These are phyloP conservation scores for Colletotrichum nymphaeae DNA, from an alignment of 2,329 filamentous ascomycete genomes.

Conservation along the genomic window DNA sequence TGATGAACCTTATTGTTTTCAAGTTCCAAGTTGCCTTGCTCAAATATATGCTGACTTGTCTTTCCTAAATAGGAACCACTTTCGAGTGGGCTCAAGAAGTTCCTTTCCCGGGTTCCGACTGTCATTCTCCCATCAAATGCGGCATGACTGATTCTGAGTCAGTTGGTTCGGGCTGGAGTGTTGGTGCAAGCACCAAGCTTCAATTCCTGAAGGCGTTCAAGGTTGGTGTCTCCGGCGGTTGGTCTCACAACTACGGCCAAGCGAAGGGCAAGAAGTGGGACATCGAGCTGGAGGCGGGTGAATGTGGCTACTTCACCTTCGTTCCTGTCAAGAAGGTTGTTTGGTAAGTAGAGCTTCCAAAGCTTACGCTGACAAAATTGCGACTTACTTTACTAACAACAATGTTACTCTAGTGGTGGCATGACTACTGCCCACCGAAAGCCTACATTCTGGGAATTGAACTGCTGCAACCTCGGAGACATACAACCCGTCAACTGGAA, in stretches of 20 bases:
- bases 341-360: slow-evolving; percentile 15
- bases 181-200: slow-evolving; percentile 46
- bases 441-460: too few species aligned
- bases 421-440: not conserved
- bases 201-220: slow-evolving; percentile 37
- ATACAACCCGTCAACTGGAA: not conserved
- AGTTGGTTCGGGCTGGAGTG: slow-evolving; percentile 41
- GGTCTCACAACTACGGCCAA: not conserved
- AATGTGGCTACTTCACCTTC: slow-evolving; percentile 39
- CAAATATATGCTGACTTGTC: not conserved
- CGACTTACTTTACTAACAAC: not conserved
- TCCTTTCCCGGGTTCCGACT: slow-evolving; percentile 50
- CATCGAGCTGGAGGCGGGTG: slow-evolving; percentile 5
- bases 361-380: not conserved
- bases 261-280: slow-evolving; percentile 9
- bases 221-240: slow-evolving; percentile 39
- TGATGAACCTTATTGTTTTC: not conserved
- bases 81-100: slow-evolving; percentile 44
- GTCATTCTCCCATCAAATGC: slow-evolving; percentile 46
- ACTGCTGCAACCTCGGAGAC: too few species aligned
- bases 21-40: too few species aligned
- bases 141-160: slow-evolving; percentile 43
- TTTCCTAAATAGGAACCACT: slow-evolving; percentile 26
- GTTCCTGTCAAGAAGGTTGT: slow-evolving; percentile 33
- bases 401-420: not conserved